Percentiles rank a stretch among this genome's conserved stretches.
Conservation (phyloP, 2,329 filamentous ascomycete species). For the Aspergillus ibericus region DNA sequence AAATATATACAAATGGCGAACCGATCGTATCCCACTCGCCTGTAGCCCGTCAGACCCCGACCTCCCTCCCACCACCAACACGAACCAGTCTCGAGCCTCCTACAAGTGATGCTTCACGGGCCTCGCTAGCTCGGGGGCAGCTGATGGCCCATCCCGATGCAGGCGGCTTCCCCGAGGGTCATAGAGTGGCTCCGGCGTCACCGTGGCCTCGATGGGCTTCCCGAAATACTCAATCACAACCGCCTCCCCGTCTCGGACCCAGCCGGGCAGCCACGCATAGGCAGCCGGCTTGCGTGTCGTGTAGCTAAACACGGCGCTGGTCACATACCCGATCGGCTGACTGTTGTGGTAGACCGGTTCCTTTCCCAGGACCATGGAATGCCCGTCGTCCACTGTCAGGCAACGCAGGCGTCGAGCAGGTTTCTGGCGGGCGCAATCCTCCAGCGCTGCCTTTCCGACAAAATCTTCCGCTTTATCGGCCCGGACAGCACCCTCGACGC, state of each 20-base stretch:
- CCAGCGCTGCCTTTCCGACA: constrained; percentile 54
- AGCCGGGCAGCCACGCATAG: constrained; percentile 57
- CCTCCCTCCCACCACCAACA: too few relatives aligned
- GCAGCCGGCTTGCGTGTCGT: constrained; percentile 60
- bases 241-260: constrained; percentile 47
- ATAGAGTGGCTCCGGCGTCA: constrained; percentile 52
- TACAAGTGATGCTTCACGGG: neutral
- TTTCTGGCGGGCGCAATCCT: constrained; percentile 41
- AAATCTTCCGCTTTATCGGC: constrained; percentile 40
- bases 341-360: constrained; percentile 59
- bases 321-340: constrained; percentile 57
- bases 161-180: constrained; percentile 45
- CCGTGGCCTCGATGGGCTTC: constrained; percentile 53
- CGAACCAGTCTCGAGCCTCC: neutral
- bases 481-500: constrained; percentile 54
- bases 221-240: constrained; percentile 66
- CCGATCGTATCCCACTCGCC: too few relatives aligned
- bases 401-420: constrained; percentile 45
- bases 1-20: too few relatives aligned
- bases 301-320: constrained; percentile 62
- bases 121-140: neutral
- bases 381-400: constrained; percentile 57
- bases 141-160: constrained; percentile 13
- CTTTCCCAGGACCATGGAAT: constrained; percentile 60
- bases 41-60: too few relatives aligned